These are phyloP conservation scores for Patellifolia procumbens DNA, from an alignment of 179 eudicot species.

Conservation along the genomic window DNA sequence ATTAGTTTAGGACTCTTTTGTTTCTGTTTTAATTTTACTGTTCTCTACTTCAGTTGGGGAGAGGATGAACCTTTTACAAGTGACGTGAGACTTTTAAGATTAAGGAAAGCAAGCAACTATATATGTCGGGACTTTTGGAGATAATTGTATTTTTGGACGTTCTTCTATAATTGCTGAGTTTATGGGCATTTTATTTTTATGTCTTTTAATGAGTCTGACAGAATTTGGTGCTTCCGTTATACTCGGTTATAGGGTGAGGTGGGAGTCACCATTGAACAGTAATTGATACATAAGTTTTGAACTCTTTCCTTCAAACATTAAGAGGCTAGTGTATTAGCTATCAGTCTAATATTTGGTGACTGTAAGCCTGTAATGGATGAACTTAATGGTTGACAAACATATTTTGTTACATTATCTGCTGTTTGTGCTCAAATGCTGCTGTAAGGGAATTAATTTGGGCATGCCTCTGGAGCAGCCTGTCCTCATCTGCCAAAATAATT, in stretches of 20 bases:
- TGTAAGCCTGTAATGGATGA: background rate
- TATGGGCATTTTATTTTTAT: background rate
- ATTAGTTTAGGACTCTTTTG: background rate
- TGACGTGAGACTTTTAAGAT: too few relatives aligned
- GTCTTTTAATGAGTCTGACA: background rate
- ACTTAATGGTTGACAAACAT: background rate
- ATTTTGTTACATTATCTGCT: background rate
- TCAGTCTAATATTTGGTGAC: background rate
- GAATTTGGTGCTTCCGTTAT: background rate
- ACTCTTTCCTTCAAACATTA: background rate
- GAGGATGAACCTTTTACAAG: background rate
- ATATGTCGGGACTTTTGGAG: background rate
- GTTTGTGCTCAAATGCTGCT: background rate
- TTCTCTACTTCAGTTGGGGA: background rate
- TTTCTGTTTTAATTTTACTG: too few relatives aligned
- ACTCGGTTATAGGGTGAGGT: background rate
- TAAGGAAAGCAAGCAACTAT: background rate
- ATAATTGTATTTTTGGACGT: background rate
- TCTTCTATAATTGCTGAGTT: background rate
- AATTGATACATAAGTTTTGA: background rate
- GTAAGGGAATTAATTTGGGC: background rate
- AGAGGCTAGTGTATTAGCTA: background rate
- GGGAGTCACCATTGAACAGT: background rate
- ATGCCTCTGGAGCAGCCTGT: background rate
- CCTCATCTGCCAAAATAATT: background rate